These are phyloP conservation scores for Leishmania turanica DNA, from an alignment of 208 protist species.

Conservation along the genomic window DNA sequence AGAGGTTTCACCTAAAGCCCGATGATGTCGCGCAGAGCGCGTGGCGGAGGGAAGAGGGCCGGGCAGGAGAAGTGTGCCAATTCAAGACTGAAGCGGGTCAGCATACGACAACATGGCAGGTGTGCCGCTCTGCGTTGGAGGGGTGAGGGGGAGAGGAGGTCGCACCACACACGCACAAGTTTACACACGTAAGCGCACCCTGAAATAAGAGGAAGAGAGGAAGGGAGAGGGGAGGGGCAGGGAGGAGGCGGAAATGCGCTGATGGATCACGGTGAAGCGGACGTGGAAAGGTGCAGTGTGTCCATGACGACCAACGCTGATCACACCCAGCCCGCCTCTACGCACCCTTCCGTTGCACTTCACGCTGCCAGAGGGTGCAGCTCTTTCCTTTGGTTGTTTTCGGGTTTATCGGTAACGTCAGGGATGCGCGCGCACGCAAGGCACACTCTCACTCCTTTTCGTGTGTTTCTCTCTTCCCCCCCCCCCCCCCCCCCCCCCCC, in stretches of 20 bases:
- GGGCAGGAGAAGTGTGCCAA: not conserved
- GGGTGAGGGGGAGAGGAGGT: not conserved
- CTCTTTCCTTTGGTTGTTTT: not conserved
- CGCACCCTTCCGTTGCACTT: not conserved
- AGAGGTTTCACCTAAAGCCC: not conserved
- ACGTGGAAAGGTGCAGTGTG: not conserved
- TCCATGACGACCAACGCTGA: not conserved
- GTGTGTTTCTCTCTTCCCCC: not conserved
- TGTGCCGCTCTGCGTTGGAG: not conserved
- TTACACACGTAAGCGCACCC: not conserved
- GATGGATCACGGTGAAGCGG: not conserved
- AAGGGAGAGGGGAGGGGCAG: not conserved
- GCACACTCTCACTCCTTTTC: not conserved
- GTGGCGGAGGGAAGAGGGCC: not conserved
- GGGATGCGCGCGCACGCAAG: not conserved
- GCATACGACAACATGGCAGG: not conserved
- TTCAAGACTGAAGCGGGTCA: not conserved
- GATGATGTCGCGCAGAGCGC: not conserved
- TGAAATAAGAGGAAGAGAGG: not conserved
- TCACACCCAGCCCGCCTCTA: not conserved
- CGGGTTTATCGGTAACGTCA: not conserved
- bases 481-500: no score
- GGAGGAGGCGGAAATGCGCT: not conserved
- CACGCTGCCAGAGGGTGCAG: not conserved
- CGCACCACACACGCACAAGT: not conserved